Evolutionary conservation across 1,284 basidiomycete species (phyloP), one percentile per base, ranked within the genome.

Genomic region (Pulchroboletus neoregius): DNA sequence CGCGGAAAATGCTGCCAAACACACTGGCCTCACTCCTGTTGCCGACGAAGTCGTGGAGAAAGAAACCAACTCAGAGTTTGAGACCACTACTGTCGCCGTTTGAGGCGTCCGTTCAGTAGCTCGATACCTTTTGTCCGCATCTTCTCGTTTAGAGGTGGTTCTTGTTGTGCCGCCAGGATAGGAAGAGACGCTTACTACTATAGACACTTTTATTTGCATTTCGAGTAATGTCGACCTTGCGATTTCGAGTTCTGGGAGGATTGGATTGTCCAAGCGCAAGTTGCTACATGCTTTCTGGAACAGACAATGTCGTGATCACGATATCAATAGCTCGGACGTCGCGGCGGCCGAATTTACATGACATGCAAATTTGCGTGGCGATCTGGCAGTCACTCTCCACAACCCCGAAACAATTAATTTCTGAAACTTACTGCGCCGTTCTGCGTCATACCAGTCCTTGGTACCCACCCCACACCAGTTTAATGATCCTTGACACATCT

Each of bases 191-290:
- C 6, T 34, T 20, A 20, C 10, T 34, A 34, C 10, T 34, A 32
- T 30, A 30, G 27, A 7, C 22, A 24, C 39, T n/a, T 31, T 32
- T 41, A 34, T 9, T 34, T 34, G 16, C 32, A 68, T 16, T 33
- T 33, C 16, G 11, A 33, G 31, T 2, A 32, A 28, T 9, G 27
- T 32, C 31, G 8, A 16, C n/a, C 31, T 32, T 32, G 31, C 8
- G 31, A 5, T 16, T 32, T 16, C 15, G 39, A 28, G 20, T 20
- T 20, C 20, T 20, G 20, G 20, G 20, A 11, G 10, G 13, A 12
- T 28, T 28, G 11, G 9, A 13, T 28, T 28, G 27, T 20, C 20
- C 20, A 20, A 20, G 20, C 20, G 27, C 9, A 10, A 12, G 27
- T 5, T 28, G 8, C 5, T 28, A 12, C 9, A 12, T 28, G 13